These are phyloP conservation scores for Termitomyces sp. DNA, from an alignment of 768 basidiomycete genomes.

Conservation along the genomic window DNA sequence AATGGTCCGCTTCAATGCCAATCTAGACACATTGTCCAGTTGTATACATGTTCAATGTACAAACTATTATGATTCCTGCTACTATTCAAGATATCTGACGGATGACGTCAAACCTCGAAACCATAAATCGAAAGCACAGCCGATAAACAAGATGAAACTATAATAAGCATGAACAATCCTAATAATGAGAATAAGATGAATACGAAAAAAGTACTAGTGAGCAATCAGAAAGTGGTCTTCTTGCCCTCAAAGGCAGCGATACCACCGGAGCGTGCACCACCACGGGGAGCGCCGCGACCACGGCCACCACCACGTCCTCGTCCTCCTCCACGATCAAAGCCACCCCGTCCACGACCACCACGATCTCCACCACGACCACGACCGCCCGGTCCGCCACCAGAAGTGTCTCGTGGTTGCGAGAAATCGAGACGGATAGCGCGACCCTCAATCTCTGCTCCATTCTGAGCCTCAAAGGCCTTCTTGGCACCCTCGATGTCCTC, in stretches of 20 bases:
- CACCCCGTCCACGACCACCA: conserved; percentile 31
- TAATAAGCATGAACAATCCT: conserved; percentile 2
- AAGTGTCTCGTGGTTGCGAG: conserved; percentile 71
- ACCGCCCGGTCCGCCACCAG: conserved; percentile 25
- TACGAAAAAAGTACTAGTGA: neutral
- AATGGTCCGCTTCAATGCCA: conserved; percentile 22
- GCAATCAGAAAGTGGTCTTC: conserved; percentile 55
- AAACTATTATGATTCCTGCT: conserved; percentile 5
- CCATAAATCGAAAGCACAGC: conserved; percentile 8
- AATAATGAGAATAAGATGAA: neutral
- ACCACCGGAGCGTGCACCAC: conserved; percentile 57
- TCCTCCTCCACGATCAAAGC: conserved; percentile 34
- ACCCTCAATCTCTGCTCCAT: conserved; percentile 78
- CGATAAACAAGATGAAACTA: conserved; percentile 2
- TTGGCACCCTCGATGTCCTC: conserved; percentile 75
- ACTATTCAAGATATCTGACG: neutral
- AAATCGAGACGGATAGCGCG: conserved; percentile 81
- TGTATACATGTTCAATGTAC: neutral
- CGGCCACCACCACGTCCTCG: conserved; percentile 39
- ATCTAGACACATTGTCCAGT: neutral
- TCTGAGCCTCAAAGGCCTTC: conserved; percentile 69
- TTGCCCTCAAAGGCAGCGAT: conserved; percentile 64
- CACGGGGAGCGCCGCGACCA: conserved; percentile 43
- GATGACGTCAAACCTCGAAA: neutral
- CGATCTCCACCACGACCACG: conserved; percentile 24